Evolutionary conservation across 768 basidiomycete genomes (phyloP).

Genomic region (Grammothele lineata): DNA sequence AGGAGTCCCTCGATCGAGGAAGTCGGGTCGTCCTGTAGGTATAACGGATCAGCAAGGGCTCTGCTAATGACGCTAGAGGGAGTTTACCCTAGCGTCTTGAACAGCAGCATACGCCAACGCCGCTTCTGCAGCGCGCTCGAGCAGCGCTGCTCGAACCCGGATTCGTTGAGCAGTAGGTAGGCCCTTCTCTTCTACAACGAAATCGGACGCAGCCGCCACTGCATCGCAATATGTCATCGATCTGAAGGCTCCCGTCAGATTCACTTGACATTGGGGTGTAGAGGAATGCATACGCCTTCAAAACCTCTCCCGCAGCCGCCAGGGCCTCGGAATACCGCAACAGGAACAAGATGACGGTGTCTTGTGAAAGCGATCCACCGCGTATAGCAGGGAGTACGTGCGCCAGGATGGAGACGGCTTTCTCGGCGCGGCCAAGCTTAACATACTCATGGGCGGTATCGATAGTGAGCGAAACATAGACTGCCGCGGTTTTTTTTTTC

Average conservation of each 20-base stretch:
- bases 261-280: too few species aligned
- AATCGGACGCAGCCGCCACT: slow-evolving; percentile 37
- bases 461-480: slow-evolving; percentile 56
- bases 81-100: slow-evolving; percentile 56
- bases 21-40: slow-evolving; percentile 54
- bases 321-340: slow-evolving; percentile 66
- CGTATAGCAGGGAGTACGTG: slow-evolving; percentile 46
- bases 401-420: slow-evolving; percentile 64
- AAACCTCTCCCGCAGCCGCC: slow-evolving; percentile 53
- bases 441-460: slow-evolving; percentile 79
- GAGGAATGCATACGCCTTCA: slow-evolving; percentile 45
- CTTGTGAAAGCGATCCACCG: slow-evolving; percentile 43
- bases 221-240: slow-evolving; percentile 60
- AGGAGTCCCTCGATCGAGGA: slow-evolving; percentile 54
- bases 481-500: too few species aligned
- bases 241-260: slow-evolving; percentile 25
- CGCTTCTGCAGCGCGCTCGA: slow-evolving; percentile 74
- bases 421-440: slow-evolving; percentile 66
- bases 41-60: background rate
- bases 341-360: slow-evolving; percentile 49
- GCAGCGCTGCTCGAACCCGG: slow-evolving; percentile 46
- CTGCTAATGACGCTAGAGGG: slow-evolving; percentile 1
- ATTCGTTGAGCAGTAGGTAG: slow-evolving; percentile 54
- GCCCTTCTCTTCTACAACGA: slow-evolving; percentile 41
- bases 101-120: slow-evolving; percentile 65